These are phyloP conservation scores for Coemansia sp. DNA, from an alignment of 371 early-diverging fungal genomes.

Conservation along the genomic window DNA sequence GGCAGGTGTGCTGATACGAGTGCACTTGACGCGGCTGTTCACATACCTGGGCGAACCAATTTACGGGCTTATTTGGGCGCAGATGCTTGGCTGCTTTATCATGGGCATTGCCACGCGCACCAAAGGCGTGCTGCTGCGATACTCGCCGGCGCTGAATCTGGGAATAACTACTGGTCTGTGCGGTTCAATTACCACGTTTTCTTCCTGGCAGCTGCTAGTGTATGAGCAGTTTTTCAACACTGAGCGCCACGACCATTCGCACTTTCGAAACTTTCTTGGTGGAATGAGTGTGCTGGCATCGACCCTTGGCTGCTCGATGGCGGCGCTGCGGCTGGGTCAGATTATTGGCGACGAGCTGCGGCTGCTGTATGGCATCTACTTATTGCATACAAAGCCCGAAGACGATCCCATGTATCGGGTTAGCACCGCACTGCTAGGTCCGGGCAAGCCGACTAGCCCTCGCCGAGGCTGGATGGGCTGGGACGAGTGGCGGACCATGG, in stretches of 20 bases:
- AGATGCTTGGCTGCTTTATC: conserved; percentile 71
- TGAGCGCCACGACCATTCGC: background rate
- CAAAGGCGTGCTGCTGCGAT: conserved; percentile 23
- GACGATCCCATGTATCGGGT: conserved; percentile 6
- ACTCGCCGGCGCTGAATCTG: conserved; percentile 55
- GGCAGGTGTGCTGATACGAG: conserved; percentile 63
- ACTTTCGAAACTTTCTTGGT: conserved; percentile 38
- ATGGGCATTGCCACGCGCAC: conserved; percentile 47
- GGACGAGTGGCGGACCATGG: conserved; percentile 21
- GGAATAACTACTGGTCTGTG: conserved; percentile 77
- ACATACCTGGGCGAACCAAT: conserved; percentile 63
- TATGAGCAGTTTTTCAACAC: conserved; percentile 57
- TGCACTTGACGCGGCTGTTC: conserved; percentile 59
- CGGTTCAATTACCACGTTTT: conserved; percentile 85
- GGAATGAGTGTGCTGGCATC: conserved; percentile 35
- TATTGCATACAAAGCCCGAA: background rate
- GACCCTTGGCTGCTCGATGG: conserved; percentile 31
- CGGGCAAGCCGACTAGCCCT: background rate
- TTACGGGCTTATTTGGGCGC: conserved; percentile 65
- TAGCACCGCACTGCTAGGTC: conserved; percentile 9
- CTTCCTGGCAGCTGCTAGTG: conserved; percentile 72
- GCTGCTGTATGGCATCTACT: background rate
- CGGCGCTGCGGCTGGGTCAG: conserved; percentile 35
- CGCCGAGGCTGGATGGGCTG: conserved; percentile 33
- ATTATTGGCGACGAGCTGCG: conserved; percentile 26